These are phyloP conservation scores for Trypanosoma avium DNA, from an alignment of 208 protist genomes.

Conservation along the genomic window DNA sequence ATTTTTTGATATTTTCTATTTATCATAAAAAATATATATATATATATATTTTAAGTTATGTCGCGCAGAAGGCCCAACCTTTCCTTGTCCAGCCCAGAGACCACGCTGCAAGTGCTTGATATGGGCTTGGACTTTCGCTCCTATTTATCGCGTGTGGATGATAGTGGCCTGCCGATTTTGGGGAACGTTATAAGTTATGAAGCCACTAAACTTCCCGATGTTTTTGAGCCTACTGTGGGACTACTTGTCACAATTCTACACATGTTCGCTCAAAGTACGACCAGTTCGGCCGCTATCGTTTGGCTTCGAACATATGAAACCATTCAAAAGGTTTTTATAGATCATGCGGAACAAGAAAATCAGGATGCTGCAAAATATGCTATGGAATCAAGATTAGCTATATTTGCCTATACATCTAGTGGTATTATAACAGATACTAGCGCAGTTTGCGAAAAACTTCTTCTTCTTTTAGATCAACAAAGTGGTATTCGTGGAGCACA, in stretches of 20 bases:
- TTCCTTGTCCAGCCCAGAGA: slow-evolving; percentile 39
- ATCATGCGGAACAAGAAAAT: slow-evolving; percentile 47
- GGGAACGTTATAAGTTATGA: slow-evolving; percentile 82
- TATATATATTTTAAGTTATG: slow-evolving; percentile 29
- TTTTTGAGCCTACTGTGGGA: slow-evolving; percentile 83
- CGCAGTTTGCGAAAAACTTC: slow-evolving; percentile 48
- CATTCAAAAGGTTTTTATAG: slow-evolving; percentile 75
- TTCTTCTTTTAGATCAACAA: slow-evolving; percentile 73
- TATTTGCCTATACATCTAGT: slow-evolving; percentile 36
- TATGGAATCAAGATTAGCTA: slow-evolving; percentile 46
- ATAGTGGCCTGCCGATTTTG: slow-evolving; percentile 63
- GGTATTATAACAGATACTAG: slow-evolving; percentile 34
- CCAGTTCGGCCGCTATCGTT: slow-evolving; percentile 28
- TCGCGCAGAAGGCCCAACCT: slow-evolving; percentile 61
- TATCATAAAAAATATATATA: slow-evolving; percentile 9
- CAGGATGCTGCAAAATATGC: slow-evolving; percentile 49
- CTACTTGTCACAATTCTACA: slow-evolving; percentile 83
- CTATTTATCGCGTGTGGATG: slow-evolving; percentile 75
- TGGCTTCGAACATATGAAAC: slow-evolving; percentile 82
- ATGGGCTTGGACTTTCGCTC: slow-evolving; percentile 88
- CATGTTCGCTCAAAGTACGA: slow-evolving; percentile 53
- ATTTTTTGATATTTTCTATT: slow-evolving; percentile 21
- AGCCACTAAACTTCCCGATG: slow-evolving; percentile 67
- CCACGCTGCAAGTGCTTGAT: slow-evolving; percentile 75
- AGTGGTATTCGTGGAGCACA: slow-evolving; percentile 77